These are phyloP conservation scores for Takakia lepidozioides DNA, from an alignment of 225 moss, liverwort and hornwort species.

Conservation along the genomic window DNA sequence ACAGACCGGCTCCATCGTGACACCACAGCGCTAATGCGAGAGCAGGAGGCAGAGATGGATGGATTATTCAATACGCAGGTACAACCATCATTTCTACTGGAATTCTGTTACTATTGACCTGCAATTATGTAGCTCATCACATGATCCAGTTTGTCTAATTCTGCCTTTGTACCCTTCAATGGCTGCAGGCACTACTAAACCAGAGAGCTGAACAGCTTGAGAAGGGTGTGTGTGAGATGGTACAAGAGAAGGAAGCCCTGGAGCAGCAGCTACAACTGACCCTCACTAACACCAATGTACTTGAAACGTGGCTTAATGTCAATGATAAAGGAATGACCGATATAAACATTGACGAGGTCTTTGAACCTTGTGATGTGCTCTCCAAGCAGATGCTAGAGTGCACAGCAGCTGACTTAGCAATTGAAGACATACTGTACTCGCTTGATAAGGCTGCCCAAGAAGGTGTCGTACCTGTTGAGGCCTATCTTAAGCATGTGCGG, in stretches of 20 bases:
- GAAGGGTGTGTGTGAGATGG: conserved; percentile 73
- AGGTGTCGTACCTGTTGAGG: conserved; percentile 73
- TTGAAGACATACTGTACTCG: conserved; percentile 87
- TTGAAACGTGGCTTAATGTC: conserved; percentile 75
- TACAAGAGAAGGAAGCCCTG: conserved; percentile 83
- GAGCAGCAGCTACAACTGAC: conserved; percentile 85
- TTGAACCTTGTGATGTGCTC: conserved; percentile 67
- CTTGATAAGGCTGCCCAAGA: conserved; percentile 89
- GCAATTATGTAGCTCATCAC: too few relatives aligned
- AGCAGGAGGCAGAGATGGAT: conserved; percentile 75
- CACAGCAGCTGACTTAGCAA: conserved; percentile 76
- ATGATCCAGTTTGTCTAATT: too few relatives aligned
- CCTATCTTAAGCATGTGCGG: conserved; percentile 96
- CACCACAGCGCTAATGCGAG: conserved; percentile 40
- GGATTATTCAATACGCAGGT: conserved; percentile 73
- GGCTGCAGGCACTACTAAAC: conserved; percentile 59
- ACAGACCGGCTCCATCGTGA: conserved; percentile 58
- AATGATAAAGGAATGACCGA: conserved; percentile 64
- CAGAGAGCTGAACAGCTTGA: conserved; percentile 81
- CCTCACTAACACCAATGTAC: conserved; percentile 74
- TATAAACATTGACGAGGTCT: conserved; percentile 72
- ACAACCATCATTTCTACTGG: background rate
- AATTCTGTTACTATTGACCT: background rate
- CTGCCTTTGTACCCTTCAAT: background rate
- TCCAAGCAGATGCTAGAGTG: conserved; percentile 94